Evolutionary conservation across 192 early-diverging fungal species (phyloP), one percentile per base, ranked within the genome.

Genomic region (Borealophlyctis nickersoniae): DNA sequence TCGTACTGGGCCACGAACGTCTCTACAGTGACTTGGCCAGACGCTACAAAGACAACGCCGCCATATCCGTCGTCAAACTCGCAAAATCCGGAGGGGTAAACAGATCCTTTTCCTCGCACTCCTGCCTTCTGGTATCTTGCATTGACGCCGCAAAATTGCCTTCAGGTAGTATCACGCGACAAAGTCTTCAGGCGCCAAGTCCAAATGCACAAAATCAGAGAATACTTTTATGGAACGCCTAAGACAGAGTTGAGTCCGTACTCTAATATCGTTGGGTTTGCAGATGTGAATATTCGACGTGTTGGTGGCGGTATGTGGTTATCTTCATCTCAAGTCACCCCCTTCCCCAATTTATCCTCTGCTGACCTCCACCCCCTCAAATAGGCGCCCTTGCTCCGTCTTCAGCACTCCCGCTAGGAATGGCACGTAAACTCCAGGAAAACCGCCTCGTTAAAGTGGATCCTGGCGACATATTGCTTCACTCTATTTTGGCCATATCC

Each of bases 191-290:
- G 89, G 19, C 77, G 85, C 27, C 88, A 91, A 35, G 53, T 79
- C 2, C 89, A 93, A 66, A 78, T 83, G 33, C 77, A 86, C 30
- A 85, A 82, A 55, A 91, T 99, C 5, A 82, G 85, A 5, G 91
- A 92, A 62, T 99, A 99, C 76, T 99, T 99, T 80, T 96, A 98
- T 73, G 96, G 96, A 0, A 90, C 90, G 0, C 34, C 75, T 0
- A 85, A 88, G 50, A 82, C 73, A 33, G 91, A 92, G 58, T 70
- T 91, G 7, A 85, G 84, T 9, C 94, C 96, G 16, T 98, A 91
- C 66, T 89, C 88, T 1, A 89, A 87, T 30, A 82, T 90, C 24
- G 85, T 93, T 29, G 77, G 80, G 27, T 96, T 90, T 56, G 59
- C 86, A 13, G 94, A 98, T 36, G 64, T 96, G 22, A 66, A 71